Percentiles rank a stretch among this genome's conserved stretches.
Conservation (phyloP, 73 alveolate genomes). For the Stentor coeruleus region DNA sequence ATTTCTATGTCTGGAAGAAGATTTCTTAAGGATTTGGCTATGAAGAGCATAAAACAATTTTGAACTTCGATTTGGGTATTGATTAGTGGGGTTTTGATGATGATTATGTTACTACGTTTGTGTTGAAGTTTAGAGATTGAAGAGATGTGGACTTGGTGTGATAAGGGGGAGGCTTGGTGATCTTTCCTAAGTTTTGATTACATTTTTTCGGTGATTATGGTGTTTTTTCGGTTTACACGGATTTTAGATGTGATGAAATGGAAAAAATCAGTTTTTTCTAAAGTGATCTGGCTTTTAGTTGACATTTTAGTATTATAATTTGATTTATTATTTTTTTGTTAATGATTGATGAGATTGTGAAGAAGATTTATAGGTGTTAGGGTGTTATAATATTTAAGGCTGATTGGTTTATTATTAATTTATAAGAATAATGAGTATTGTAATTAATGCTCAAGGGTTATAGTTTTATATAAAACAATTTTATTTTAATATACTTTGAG, state of each 20-base stretch:
- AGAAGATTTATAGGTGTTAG: no score
- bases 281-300: background rate
- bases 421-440: no score
- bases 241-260: background rate
- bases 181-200: background rate
- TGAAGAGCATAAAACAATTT: background rate
- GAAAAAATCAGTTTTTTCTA: background rate
- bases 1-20: conserved; percentile 20
- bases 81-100: background rate
- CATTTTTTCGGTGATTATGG: background rate
- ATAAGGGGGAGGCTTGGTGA: background rate
- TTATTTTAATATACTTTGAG: no score
- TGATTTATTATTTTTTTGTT: no score
- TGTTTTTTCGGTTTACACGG: background rate
- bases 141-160: background rate
- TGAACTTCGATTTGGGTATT: background rate
- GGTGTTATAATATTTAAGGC: no score
- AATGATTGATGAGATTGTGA: no score
- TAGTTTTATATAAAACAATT: no score
- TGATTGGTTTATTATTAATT: no score
- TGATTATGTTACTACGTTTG: background rate
- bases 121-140: background rate
- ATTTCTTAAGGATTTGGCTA: background rate
- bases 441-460: no score
- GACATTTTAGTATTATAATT: no score